Evolutionary conservation across 1,284 basidiomycete genomes (phyloP).

Genomic region (Ceratobasidium theobromae): DNA sequence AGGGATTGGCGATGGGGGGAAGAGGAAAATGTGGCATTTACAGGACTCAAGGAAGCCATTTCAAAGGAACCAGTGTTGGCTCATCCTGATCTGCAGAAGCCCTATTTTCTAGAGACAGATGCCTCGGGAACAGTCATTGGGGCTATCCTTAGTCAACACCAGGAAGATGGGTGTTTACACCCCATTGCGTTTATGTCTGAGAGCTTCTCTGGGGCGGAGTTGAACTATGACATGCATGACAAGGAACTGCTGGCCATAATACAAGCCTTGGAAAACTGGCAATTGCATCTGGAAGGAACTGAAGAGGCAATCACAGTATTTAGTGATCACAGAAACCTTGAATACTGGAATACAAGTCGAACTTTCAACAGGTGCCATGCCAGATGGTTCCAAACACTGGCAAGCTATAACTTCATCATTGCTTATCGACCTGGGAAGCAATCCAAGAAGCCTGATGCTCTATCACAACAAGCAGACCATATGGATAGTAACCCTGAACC

Average conservation of each 20-base stretch:
- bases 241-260: background rate
- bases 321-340: background rate
- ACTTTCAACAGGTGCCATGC: conserved; percentile 37
- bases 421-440: no score
- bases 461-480: no score
- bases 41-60: background rate
- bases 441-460: no score
- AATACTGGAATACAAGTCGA: background rate
- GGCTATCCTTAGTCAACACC: background rate
- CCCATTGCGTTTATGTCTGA: background rate
- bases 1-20: background rate
- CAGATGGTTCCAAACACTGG: conserved; percentile 38
- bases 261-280: background rate
- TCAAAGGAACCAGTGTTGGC: background rate
- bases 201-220: background rate
- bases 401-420: conserved; percentile 37
- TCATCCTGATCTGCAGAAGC: background rate
- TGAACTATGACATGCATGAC: background rate
- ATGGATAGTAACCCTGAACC: no score
- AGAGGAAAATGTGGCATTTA: background rate
- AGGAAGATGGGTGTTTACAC: background rate
- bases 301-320: background rate
- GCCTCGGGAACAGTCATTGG: background rate
- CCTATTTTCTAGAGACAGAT: no score
- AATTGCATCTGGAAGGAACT: background rate